Evolutionary conservation across 441 rosid genomes (phyloP).

Genomic region (Brassica balearica): DNA sequence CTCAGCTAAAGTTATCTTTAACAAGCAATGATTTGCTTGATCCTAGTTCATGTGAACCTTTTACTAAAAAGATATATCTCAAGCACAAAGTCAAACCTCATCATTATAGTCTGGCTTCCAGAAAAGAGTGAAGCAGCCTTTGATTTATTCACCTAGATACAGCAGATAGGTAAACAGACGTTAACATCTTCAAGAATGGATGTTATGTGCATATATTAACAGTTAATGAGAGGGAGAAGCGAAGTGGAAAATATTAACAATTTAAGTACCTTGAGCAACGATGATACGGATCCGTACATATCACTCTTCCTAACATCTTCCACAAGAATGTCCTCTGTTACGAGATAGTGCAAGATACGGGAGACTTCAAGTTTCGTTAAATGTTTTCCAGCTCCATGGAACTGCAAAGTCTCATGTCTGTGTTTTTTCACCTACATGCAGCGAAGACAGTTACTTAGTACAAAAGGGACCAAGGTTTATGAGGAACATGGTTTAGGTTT

Average conservation of each 20-base stretch:
- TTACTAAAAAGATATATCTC: slow-evolving; percentile 23
- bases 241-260: slow-evolving; percentile 27
- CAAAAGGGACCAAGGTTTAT: background rate
- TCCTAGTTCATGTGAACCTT: background rate
- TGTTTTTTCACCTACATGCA: slow-evolving; percentile 73
- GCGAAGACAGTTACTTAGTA: slow-evolving; percentile 29
- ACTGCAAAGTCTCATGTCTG: slow-evolving; percentile 71
- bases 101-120: slow-evolving; percentile 58
- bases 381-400: slow-evolving; percentile 91
- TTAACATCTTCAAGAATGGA: slow-evolving; percentile 9
- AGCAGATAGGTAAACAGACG: slow-evolving; percentile 26
- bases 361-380: slow-evolving; percentile 79
- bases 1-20: slow-evolving; percentile 19
- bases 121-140: slow-evolving; percentile 60
- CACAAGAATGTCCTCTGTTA: slow-evolving; percentile 67
- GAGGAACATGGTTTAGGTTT: slow-evolving; percentile 9
- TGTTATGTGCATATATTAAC: background rate
- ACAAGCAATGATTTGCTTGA: slow-evolving; percentile 22
- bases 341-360: slow-evolving; percentile 79
- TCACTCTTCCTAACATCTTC: slow-evolving; percentile 93
- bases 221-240: slow-evolving; percentile 19
- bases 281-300: slow-evolving; percentile 83
- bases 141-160: slow-evolving; percentile 77
- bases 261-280: slow-evolving; percentile 72
- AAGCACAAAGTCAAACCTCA: slow-evolving; percentile 60